phyloP scores from a whole-genome alignment of 176 grass and related monocot genomes.

The Elaeis guineensis region DNA sequence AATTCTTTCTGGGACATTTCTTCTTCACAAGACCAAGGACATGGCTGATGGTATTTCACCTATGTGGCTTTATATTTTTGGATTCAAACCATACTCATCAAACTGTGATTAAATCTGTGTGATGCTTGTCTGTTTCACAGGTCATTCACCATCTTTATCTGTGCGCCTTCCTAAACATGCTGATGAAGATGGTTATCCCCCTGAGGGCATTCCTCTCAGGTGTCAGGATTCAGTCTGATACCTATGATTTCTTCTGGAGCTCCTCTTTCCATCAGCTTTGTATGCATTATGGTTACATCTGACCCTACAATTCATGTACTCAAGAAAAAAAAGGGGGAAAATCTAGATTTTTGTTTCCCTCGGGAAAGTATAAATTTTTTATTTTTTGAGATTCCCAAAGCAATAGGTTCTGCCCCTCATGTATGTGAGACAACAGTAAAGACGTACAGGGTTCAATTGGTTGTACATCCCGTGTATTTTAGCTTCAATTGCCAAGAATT shows the following conservation, averaged over 20 bases:
- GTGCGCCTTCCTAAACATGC: slow-evolving; percentile 31
- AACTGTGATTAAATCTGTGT: no score
- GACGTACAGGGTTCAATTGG: slow-evolving; percentile 26
- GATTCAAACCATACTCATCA: no score
- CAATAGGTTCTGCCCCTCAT: slow-evolving; percentile 23
- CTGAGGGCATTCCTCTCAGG: slow-evolving; percentile 54
- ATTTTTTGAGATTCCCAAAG: slow-evolving; percentile 26
- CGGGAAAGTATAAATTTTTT: slow-evolving; percentile 44
- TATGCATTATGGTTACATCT: no score
- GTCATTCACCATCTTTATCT: slow-evolving; percentile 30
- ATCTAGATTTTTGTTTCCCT: slow-evolving; percentile 35
- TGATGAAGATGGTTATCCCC: slow-evolving; percentile 22
- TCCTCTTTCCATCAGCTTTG: neutral
- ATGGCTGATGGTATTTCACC: slow-evolving; percentile 44
- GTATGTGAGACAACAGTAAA: slow-evolving; percentile 37
- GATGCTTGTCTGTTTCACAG: neutral
- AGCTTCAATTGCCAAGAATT: slow-evolving; percentile 29
- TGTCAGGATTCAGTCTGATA: slow-evolving; percentile 40
- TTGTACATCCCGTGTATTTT: slow-evolving; percentile 40
- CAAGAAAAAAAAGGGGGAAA: neutral
- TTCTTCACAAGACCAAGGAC: slow-evolving; percentile 76
- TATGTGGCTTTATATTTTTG: no score
- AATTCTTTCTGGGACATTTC: slow-evolving; percentile 72
- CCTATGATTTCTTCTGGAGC: slow-evolving; percentile 11
- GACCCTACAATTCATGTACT: neutral